Conservation (phyloP, 768 basidiomycete genomes). For the Boletus rex-veris region DNA sequence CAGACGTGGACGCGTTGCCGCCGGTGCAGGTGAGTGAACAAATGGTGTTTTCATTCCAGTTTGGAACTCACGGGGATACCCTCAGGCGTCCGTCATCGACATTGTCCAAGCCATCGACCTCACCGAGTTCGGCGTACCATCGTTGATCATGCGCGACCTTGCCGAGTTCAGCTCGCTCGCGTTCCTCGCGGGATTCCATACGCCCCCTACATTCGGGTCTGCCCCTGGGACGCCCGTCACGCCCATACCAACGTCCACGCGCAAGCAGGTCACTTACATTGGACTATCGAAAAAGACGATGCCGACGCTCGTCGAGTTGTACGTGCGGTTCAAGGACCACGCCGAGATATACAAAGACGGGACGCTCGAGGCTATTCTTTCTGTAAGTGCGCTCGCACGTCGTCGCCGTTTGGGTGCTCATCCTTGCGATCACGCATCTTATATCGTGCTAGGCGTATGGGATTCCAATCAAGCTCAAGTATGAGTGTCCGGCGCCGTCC, state of each 20-base stretch:
- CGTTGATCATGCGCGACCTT: slow-evolving; percentile 76
- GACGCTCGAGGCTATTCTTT: slow-evolving; percentile 78
- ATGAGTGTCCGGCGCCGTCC: slow-evolving; percentile 87
- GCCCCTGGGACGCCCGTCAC: slow-evolving; percentile 11
- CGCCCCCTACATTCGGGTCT: slow-evolving; percentile 26
- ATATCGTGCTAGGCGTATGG: slow-evolving; percentile 84
- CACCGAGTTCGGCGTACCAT: slow-evolving; percentile 55
- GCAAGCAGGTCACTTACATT: slow-evolving; percentile 81
- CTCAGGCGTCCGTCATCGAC: slow-evolving; percentile 69
- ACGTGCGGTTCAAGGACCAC: slow-evolving; percentile 58
- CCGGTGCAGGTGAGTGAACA: slow-evolving; percentile 64
- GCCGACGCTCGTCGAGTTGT: slow-evolving; percentile 80
- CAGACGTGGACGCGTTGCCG: slow-evolving; percentile 78
- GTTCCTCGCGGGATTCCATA: slow-evolving; percentile 76
- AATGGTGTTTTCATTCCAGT: neutral
- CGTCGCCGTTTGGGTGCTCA: neutral
- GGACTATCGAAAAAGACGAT: slow-evolving; percentile 85
- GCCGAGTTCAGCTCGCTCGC: slow-evolving; percentile 85
- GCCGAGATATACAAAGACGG: slow-evolving; percentile 71
- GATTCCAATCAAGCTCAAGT: slow-evolving; percentile 90
- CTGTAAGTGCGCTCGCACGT: slow-evolving; percentile 43
- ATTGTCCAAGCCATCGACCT: slow-evolving; percentile 68
- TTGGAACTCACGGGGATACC: slow-evolving; percentile 11
- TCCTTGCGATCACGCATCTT: neutral
- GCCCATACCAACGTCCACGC: slow-evolving; percentile 26